These are phyloP conservation scores for Fusarium graminum DNA, from an alignment of 2,329 filamentous ascomycete species.

Conservation along the genomic window DNA sequence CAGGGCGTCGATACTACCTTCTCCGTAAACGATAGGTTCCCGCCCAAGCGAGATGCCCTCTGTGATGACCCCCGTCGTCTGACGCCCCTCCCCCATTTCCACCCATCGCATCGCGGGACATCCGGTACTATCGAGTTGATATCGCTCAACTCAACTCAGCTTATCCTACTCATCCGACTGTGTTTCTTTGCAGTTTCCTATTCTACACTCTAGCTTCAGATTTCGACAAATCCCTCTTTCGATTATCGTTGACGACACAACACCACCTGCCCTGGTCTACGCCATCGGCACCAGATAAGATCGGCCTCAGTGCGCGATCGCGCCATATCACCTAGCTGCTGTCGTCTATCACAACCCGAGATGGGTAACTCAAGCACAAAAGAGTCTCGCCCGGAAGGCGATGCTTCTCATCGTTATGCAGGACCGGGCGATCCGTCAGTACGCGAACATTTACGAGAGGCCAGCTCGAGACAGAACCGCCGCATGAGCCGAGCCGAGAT, in stretches of 20 bases:
- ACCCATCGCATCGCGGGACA: slow-evolving; percentile 42
- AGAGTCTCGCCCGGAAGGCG: slow-evolving; percentile 54
- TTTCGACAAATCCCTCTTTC: background rate
- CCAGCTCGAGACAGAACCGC: slow-evolving; percentile 42
- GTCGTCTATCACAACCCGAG: slow-evolving; percentile 20
- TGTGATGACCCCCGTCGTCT: slow-evolving; percentile 47
- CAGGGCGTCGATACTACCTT: slow-evolving; percentile 18
- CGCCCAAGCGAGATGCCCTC: slow-evolving; percentile 45
- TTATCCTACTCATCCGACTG: background rate
- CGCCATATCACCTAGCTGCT: slow-evolving; percentile 27
- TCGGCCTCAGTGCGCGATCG: slow-evolving; percentile 36
- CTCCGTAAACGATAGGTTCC: slow-evolving; percentile 32
- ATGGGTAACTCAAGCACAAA: slow-evolving; percentile 60
- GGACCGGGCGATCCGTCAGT: slow-evolving; percentile 44
- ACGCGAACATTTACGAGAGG: slow-evolving; percentile 41
- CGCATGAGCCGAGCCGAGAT: slow-evolving; percentile 61
- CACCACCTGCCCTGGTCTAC: slow-evolving; percentile 13
- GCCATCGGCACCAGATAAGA: slow-evolving; percentile 18
- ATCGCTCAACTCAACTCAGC: slow-evolving; percentile 27
- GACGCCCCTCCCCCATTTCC: slow-evolving; percentile 43
- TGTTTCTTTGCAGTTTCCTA: background rate
- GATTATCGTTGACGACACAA: slow-evolving; percentile 15
- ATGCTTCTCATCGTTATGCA: slow-evolving; percentile 42
- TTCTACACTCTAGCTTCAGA: background rate
- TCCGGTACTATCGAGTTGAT: slow-evolving; percentile 38